Evolutionary conservation across 768 basidiomycete genomes (phyloP), one percentile per base, ranked within the genome.

Genomic region (Paxillus involutus): DNA sequence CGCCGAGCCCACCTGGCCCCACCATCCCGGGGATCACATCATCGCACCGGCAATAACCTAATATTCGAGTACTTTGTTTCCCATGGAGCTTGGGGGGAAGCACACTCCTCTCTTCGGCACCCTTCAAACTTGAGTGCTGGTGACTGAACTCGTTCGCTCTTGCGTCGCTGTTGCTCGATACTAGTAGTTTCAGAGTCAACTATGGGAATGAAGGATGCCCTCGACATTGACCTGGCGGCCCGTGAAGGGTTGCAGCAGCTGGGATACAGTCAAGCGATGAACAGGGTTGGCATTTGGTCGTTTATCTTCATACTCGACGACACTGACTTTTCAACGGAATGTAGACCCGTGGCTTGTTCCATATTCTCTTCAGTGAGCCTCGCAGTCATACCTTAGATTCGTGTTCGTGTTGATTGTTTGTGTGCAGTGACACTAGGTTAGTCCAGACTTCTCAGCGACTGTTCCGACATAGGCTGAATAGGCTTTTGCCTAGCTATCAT

Each of bases 251-350:
- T 82, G n/a, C 69, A 82, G 63, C 75, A 77, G 52, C 69, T 84
- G 46, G 83, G 82, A 1, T 84, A 84, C 64, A 71, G 72, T 47
- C 80, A 84, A 55, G 81, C 83, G 59, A 71, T 84, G 67, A 73
- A 75, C 2, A 72, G 80, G 56, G 83, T 82, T 58, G n/a, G 59
- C 36, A 6, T 46, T 16, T 12, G 9, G 11, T 5, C 45, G 19
- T 19, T 40, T 44, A 9, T 19, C 5, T 17, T 26, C 13, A 21
- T 41, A 6, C 49, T 30, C 30, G 11, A 45, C 17, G n/a, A 29
- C 5, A 43, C 33, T 44, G 50, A 57, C 30, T 8, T 36, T 8
- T 49, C 30, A 44, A 35, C 43, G 19, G 7, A 24, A 19, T 14
- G 41, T 51, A 82, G 81, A 73, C 76, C 14, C 76, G 82, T 7